Evolutionary conservation across 108 stramenopile genomes (phyloP).

Genomic region (Parietichytrium sp.): DNA sequence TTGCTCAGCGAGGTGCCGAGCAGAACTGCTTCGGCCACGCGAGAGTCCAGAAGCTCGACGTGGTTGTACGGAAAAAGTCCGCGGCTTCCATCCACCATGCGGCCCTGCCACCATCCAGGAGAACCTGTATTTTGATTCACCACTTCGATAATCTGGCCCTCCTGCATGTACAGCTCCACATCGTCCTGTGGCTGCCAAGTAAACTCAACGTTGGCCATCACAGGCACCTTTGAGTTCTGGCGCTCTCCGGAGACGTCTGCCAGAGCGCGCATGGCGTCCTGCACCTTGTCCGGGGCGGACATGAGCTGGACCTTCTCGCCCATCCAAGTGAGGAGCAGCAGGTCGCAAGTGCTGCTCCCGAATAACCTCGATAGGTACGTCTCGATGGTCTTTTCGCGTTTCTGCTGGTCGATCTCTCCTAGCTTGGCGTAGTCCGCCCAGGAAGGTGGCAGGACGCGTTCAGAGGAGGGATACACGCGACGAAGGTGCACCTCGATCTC

Average conservation of each 20-base stretch:
- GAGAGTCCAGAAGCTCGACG: conserved; percentile 25
- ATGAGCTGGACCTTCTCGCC: conserved; percentile 20
- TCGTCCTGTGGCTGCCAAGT: conserved; percentile 35
- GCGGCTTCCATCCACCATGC: neutral
- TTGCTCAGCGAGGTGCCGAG: neutral
- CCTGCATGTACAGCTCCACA: conserved; percentile 32
- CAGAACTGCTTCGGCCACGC: neutral
- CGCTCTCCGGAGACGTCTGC: neutral
- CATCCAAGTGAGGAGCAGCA: neutral
- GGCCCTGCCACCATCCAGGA: conserved; percentile 33
- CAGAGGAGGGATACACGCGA: neutral
- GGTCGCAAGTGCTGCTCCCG: neutral
- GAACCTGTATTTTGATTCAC: neutral
- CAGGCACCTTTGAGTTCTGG: neutral
- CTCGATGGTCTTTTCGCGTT: conserved; percentile 7
- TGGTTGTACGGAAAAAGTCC: conserved; percentile 37
- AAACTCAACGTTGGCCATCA: conserved; percentile 24
- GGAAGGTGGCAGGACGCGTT: neutral
- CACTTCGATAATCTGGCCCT: neutral
- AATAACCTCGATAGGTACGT: neutral
- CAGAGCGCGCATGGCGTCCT: neutral
- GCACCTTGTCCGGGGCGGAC: neutral
- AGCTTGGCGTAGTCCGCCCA: conserved; percentile 13
- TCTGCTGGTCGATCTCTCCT: neutral
- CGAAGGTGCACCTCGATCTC: neutral